A percentile compares a stretch with the other conserved stretches of the same genome.
Conservation (phyloP, 768 basidiomycete genomes). For the Agrocybe praecox region DNA sequence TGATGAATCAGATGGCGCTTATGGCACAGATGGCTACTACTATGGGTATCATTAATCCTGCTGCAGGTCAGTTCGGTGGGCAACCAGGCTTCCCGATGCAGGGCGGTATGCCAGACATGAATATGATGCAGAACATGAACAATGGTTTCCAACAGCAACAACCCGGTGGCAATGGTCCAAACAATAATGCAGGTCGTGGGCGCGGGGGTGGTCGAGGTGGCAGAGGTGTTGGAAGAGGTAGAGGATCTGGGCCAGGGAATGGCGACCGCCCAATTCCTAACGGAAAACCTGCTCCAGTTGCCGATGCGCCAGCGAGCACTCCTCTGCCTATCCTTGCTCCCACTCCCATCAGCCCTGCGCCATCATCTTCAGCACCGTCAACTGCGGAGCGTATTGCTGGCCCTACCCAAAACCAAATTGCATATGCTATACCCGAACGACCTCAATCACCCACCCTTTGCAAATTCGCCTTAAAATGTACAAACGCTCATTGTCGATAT, state of each 20-base stretch:
- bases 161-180: constrained; percentile 22
- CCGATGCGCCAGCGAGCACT: constrained; percentile 24
- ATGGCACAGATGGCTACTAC: constrained; percentile 92
- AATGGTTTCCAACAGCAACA: constrained; percentile 35
- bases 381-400: constrained; percentile 31
- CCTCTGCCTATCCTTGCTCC: constrained; percentile 18
- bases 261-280: constrained; percentile 15
- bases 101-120: constrained; percentile 56
- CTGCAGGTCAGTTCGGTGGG: constrained; percentile 53
- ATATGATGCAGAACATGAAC: constrained; percentile 47
- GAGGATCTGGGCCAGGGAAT: constrained; percentile 39
- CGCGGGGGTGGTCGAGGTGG: constrained; percentile 44
- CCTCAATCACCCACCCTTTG: constrained; percentile 90
- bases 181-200: constrained; percentile 38
- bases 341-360: constrained; percentile 20
- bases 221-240: constrained; percentile 49
- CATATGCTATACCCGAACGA: constrained; percentile 69
- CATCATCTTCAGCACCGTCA: constrained; percentile 25
- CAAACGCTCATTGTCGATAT: constrained; percentile 85
- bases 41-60: constrained; percentile 75
- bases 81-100: constrained; percentile 61
- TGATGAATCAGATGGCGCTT: constrained; percentile 90
- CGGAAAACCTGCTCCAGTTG: constrained; percentile 15
- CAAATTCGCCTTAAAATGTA: constrained; percentile 92
- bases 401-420: constrained; percentile 28